Percentiles rank a stretch among this genome's conserved stretches.
These are phyloP conservation scores for Apiospora aurea DNA, from an alignment of 2,329 filamentous ascomycete species.

Conservation along the genomic window DNA sequence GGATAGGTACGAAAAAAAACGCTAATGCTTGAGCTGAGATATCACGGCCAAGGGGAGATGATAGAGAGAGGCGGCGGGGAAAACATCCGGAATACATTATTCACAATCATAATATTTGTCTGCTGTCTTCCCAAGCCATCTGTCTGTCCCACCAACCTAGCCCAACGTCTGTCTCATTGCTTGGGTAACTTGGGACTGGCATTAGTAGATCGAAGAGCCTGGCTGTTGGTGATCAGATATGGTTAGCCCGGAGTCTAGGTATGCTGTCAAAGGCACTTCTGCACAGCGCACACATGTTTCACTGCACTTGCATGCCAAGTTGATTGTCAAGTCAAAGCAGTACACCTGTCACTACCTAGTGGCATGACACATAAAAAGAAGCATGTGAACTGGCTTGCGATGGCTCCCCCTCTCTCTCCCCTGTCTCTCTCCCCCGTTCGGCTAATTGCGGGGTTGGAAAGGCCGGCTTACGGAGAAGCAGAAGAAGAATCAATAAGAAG, in stretches of 20 bases:
- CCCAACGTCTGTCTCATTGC: not conserved
- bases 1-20: conserved; percentile 1
- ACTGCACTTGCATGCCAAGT: not conserved
- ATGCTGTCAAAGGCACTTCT: too few relatives aligned
- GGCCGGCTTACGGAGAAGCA: not conserved
- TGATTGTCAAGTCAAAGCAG: not conserved
- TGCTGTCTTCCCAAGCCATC: not conserved
- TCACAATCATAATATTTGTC: not conserved
- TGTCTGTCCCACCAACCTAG: not conserved
- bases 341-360: conserved; percentile 3
- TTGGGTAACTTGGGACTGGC: not conserved
- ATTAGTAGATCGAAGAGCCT: too few relatives aligned
- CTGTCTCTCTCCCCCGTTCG: not conserved
- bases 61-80: not conserved
- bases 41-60: not conserved
- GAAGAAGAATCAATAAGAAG: too few relatives aligned
- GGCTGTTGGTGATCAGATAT: too few relatives aligned
- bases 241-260: too few relatives aligned
- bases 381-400: not conserved
- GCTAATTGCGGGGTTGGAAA: not conserved
- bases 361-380: not conserved
- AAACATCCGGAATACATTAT: not conserved
- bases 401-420: not conserved
- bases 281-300: not conserved
- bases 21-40: not conserved